Percentiles rank a stretch among this genome's conserved stretches.
Conservation (phyloP, 1,284 basidiomycete genomes). For the Sporisorium sorghi region DNA sequence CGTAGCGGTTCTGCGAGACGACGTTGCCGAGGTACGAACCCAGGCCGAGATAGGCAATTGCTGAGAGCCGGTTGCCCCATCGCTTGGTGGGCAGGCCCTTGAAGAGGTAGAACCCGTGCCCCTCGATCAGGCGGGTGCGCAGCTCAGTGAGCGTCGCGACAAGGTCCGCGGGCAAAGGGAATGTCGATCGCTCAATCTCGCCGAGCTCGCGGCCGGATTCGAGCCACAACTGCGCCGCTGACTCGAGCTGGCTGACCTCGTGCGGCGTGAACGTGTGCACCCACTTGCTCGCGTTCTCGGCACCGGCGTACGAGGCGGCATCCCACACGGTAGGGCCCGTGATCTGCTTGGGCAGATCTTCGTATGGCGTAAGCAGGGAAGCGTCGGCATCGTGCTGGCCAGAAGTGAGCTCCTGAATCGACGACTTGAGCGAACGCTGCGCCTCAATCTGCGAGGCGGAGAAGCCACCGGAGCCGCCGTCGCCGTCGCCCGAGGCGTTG, state of each 20-base stretch:
- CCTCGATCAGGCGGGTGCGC: conserved; percentile 49
- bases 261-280: conserved; percentile 50
- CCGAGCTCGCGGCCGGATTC: conserved; percentile 53
- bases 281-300: conserved; percentile 54
- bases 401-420: conserved; percentile 57
- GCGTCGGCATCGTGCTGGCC: conserved; percentile 61
- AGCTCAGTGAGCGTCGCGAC: conserved; percentile 44
- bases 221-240: conserved; percentile 51
- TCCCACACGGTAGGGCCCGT: conserved; percentile 63
- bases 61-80: conserved; percentile 69
- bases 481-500: conserved; percentile 15
- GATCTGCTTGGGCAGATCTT: conserved; percentile 68
- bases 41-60: conserved; percentile 71
- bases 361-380: conserved; percentile 62
- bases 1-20: conserved; percentile 70
- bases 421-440: conserved; percentile 55
- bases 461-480: conserved; percentile 42
- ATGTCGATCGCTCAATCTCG: conserved; percentile 63
- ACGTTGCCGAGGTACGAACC: conserved; percentile 69
- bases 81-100: conserved; percentile 70
- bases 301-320: conserved; percentile 62
- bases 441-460: conserved; percentile 48
- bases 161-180: conserved; percentile 54
- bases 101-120: conserved; percentile 70
- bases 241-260: conserved; percentile 55